Percentiles rank a stretch among this genome's conserved stretches.
These are phyloP conservation scores for Candida ficus DNA, from an alignment of 805 yeast genomes.

Conservation along the genomic window DNA sequence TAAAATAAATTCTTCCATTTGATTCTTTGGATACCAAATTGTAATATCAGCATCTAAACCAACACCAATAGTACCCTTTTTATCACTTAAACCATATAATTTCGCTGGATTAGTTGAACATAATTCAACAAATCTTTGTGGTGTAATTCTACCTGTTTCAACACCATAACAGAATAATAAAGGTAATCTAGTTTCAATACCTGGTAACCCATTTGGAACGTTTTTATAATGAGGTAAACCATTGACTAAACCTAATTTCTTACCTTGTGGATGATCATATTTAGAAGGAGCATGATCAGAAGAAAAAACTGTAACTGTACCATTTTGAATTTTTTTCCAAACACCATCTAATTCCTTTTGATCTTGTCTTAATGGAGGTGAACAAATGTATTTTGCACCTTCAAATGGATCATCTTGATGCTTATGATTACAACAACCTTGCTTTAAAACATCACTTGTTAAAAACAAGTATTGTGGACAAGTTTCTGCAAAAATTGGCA, in stretches of 20 bases:
- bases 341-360: constrained; percentile 36
- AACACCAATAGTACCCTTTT: constrained; percentile 38
- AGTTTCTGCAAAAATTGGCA: constrained; percentile 44
- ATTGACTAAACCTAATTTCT: constrained; percentile 35
- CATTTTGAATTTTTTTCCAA: constrained; percentile 41
- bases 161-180: constrained; percentile 40
- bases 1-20: constrained; percentile 24
- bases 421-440: constrained; percentile 22
- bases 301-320: constrained; percentile 41
- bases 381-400: constrained; percentile 46
- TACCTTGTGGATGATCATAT: constrained; percentile 37
- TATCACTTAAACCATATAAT: constrained; percentile 36
- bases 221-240: constrained; percentile 37
- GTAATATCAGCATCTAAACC: constrained; percentile 46
- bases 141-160: constrained; percentile 33
- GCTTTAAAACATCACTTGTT: constrained; percentile 33
- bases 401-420: constrained; percentile 31
- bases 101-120: constrained; percentile 42
- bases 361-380: constrained; percentile 43
- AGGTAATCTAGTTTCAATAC: constrained; percentile 43
- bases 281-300: constrained; percentile 44
- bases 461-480: constrained; percentile 46
- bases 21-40: constrained; percentile 40
- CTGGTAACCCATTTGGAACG: constrained; percentile 46
- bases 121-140: constrained; percentile 40